Evolutionary conservation across 2,329 filamentous ascomycete species (phyloP).

Genomic region (Chaetomiaceae sp.): DNA sequence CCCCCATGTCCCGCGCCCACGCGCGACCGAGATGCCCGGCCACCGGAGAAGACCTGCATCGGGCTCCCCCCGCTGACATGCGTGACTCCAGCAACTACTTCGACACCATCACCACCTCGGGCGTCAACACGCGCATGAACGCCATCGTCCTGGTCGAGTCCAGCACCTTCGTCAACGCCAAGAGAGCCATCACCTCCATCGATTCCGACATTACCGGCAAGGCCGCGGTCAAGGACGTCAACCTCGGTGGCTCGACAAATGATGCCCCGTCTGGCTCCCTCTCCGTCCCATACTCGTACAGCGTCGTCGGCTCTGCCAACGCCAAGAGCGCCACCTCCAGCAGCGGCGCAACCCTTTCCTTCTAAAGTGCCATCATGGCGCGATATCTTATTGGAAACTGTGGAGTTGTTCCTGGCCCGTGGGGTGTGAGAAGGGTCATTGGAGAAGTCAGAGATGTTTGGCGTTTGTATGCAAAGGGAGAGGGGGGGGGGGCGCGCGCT

Average conservation of each 20-base stretch:
- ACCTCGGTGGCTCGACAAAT: slow-evolving; percentile 10
- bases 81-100: slow-evolving; percentile 1
- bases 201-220: slow-evolving; percentile 1
- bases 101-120: slow-evolving; percentile 1
- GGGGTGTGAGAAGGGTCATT: background rate
- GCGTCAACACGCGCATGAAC: slow-evolving; percentile 9
- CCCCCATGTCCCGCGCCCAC: background rate
- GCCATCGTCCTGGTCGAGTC: slow-evolving; percentile 6
- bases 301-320: slow-evolving; percentile 5
- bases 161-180: slow-evolving; percentile 4
- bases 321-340: background rate
- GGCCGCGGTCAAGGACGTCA: slow-evolving; percentile 3
- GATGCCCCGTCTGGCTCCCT: background rate
- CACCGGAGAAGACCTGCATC: no score
- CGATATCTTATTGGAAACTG: background rate
- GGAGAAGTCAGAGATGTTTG: background rate
- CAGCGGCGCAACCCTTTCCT: background rate
- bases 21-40: no score
- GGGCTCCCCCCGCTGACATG: background rate
- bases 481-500: no score
- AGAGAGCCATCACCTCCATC: slow-evolving; percentile 6
- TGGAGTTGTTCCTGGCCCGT: background rate
- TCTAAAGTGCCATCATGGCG: background rate
- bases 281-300: background rate
- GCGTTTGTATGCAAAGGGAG: background rate